Base-by-base conservation (phyloP, 257 asterid genomes). In the Solanum bulbocastanum region DNA sequence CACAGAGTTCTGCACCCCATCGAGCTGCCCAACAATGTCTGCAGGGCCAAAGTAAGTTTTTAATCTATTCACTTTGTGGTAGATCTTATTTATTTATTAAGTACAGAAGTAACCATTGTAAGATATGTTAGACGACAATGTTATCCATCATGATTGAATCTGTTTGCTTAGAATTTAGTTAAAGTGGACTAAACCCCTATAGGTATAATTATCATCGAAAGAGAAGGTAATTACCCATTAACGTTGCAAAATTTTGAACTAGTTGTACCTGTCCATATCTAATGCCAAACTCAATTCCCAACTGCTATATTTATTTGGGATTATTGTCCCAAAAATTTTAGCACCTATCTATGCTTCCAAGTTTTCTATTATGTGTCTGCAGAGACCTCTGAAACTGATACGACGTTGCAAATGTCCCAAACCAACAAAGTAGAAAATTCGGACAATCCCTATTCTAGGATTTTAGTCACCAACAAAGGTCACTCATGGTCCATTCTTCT, bases 11-110 rank as follows among this genome's bases (percentile, higher is more conserved):
- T 96, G 98, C 86, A 96, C 99, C 1, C 89, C 98, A 4, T 95
- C 93, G 88, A 94, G 89, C 93, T 96, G 99, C 91, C 99, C 96
- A 10, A 95, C 97, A 82, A 96, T 96, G 99, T 88, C 98, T 83
- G 98, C 98, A 16, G 99, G 98, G 76, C 98, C 98, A 46, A 96
- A 96, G 98, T 96, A 94, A 56, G 98, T 92, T 83, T 20, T 42
- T 35, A 79, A 79, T 79, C 65, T 79, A 14, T 79, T 79, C 84
- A 42, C 62, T 25, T 78, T 78, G 62, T 78, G 62, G 84, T 42
- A 78, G 84, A 78, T 56, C 62, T n/a, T 56, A 6, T 56, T 56
- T 56, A 56, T 42, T 76, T 14, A 14, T 78, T 42, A 25, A 42
- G 8, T 78, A 25, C 60, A 1, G 25, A 42, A 23, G n/a, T 78